Conservation (phyloP, 371 early-diverging fungal species). For the Mortierella sp. region DNA sequence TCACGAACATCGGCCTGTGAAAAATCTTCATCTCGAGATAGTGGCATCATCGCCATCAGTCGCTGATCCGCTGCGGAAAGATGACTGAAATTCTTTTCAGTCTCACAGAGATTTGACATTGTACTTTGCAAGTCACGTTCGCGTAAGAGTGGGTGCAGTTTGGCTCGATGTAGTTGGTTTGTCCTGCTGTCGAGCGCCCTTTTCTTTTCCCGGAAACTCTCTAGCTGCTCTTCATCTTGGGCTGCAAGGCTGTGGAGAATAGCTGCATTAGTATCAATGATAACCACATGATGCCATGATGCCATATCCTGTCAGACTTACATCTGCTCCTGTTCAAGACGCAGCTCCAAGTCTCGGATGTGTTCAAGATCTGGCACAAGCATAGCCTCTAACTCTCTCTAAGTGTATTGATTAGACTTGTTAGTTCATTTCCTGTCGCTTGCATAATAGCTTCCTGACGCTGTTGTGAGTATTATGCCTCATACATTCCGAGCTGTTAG, state of each 20-base stretch:
- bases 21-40: slow-evolving; percentile 24
- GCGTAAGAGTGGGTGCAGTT: slow-evolving; percentile 33
- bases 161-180: slow-evolving; percentile 25
- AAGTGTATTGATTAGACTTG: too few relatives aligned
- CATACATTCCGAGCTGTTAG: slow-evolving; percentile 38
- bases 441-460: too few relatives aligned
- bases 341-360: slow-evolving; percentile 47
- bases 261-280: neutral
- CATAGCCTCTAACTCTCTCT: slow-evolving; percentile 45
- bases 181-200: slow-evolving; percentile 28
- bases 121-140: slow-evolving; percentile 10
- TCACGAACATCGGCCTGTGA: slow-evolving; percentile 26
- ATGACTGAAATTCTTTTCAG: slow-evolving; percentile 29
- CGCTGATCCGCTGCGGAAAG: slow-evolving; percentile 41
- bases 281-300: neutral
- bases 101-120: slow-evolving; percentile 15
- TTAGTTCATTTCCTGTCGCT: neutral
- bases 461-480: too few relatives aligned
- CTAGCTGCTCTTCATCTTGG: slow-evolving; percentile 28
- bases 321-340: slow-evolving; percentile 51
- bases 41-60: slow-evolving; percentile 31
- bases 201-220: slow-evolving; percentile 36
- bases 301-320: slow-evolving; percentile 1
- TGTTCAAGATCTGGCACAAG: slow-evolving; percentile 53
- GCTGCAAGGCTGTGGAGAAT: slow-evolving; percentile 24